A percentile compares a stretch with the other conserved stretches of the same genome.
Evolutionary conservation across 768 basidiomycete species (phyloP).

Genomic region (Psilocybe subaeruginosa): DNA sequence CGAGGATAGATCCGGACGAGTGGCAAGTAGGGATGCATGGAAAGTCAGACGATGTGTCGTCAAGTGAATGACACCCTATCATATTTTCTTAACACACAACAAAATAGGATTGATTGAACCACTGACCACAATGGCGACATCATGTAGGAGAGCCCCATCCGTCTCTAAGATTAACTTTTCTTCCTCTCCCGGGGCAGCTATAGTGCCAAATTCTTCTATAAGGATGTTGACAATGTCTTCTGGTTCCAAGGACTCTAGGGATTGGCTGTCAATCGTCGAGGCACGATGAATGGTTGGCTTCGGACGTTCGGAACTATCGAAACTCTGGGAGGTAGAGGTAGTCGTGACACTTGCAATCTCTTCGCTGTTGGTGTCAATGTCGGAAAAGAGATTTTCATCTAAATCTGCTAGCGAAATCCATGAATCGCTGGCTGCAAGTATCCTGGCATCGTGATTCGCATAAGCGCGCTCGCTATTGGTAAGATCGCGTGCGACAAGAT

Average conservation of each 20-base stretch:
- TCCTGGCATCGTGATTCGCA: constrained; percentile 36
- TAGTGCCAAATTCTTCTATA: constrained; percentile 57
- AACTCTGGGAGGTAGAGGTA: neutral
- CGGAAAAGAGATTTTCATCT: constrained; percentile 14
- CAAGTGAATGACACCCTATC: constrained; percentile 60
- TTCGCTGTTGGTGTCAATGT: constrained; percentile 17
- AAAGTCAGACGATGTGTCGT: constrained; percentile 70
- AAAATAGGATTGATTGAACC: neutral
- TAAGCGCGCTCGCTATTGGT: constrained; percentile 34
- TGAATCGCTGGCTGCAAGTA: constrained; percentile 35
- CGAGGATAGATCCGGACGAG: constrained; percentile 33
- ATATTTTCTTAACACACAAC: neutral
- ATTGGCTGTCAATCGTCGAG: constrained; percentile 26
- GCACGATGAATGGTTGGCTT: constrained; percentile 27
- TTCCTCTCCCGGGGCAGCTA: constrained; percentile 44
- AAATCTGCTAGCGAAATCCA: constrained; percentile 25
- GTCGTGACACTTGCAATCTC: constrained; percentile 4
- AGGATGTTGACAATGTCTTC: constrained; percentile 53
- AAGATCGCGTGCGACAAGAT: constrained; percentile 47
- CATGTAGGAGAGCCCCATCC: constrained; percentile 52
- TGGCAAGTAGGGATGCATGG: constrained; percentile 61
- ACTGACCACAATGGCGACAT: constrained; percentile 52
- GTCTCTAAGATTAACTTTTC: constrained; percentile 56
- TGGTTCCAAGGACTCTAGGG: constrained; percentile 39
- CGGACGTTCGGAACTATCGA: neutral